Evolutionary conservation across 352 stramenopile species (phyloP), one percentile per base, ranked within the genome.

Genomic region (Peronospora belbahrii): DNA sequence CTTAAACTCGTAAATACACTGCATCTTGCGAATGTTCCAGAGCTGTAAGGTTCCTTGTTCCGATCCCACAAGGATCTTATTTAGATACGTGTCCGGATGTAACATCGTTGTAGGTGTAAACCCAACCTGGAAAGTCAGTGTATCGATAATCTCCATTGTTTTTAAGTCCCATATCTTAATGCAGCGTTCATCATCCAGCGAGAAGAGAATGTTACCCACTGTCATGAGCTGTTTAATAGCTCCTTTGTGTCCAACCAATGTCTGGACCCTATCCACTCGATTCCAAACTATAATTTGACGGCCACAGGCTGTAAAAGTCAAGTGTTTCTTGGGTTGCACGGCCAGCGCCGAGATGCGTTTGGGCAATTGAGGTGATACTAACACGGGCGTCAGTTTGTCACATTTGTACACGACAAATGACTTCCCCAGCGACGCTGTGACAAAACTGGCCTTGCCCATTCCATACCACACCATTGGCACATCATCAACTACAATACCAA

Each of bases 51-150:
- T 30, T 19, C 91, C 91, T 39, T 94, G 59, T 13, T 85, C 56
- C 30, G 78, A 93, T 32, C 84, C 88, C 9, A 97, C 55, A 13
- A 97, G 51, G 31, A 97, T 70, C 70, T 97, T 97, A 80, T 97
- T 97, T 8, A 97, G 48, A 65, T 97, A 97, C 33, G 90, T 97
- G 33, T 77, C 64, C 15, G 91, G 91, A 59, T 97, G 91, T 52
- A 95, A 48, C 48, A 96, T 77, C 15, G 74, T 67, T 5, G 75
- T 81, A 18, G 82, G 81, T 18, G 73, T 86, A 43, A 92, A 92
- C 0, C 48, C 38, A 4, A 33, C 20, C 2, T 68, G 54, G 33
- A 94, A 91, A 13, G 31, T 57, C 38, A 88, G 31, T 13, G 67
- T 66, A 31, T 86, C 62, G 15, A 91, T 31, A 34, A 69, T 37